Evolutionary conservation across 2,329 filamentous ascomycete species (phyloP), one percentile per base, ranked within the genome.

Genomic region (Gnomoniopsis sp.): DNA sequence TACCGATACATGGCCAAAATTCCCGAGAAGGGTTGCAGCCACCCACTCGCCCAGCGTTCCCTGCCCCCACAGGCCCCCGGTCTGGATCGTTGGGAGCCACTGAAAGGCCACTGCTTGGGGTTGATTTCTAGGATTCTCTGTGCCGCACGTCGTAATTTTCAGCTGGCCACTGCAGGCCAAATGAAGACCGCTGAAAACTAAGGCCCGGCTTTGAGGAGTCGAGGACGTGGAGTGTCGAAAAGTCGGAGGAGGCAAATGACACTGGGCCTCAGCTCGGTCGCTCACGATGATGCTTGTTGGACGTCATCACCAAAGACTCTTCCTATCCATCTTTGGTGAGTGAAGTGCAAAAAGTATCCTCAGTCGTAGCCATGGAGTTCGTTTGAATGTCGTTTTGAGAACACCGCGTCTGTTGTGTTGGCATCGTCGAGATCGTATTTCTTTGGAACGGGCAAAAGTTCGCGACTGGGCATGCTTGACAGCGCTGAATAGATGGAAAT

Each of bases 1-100:
- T 62, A 62, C 57, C 57, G 22, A 57, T 62, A 62, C 60, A 59
- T 62, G 48, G n/a, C 21, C 59, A 53, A 53, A 55, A 44, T 41
- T 49, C 34, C 50, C 33, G 26, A 22, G 44, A 49, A 26, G 49
- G 49, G 55, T 57, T 53, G 56, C 50, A 58, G 33, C 53, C 56
- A 59, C 59, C 59, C 59, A 61, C 59, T 55, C 59, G 43, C 30
- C 59, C 49, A 48, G 58, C 56, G 59, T 49, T 53, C 56, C 52
- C 49, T 61, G 56, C 52, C 59, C 48, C 59, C 59, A 61, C 58
- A 61, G 57, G 59, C 56, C 53, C 41, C 38, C 43, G 56, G 59
- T 33, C 53, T 61, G 53, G 54, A 57, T 57, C 56, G 49, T 54
- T 59, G 57, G 50, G 48, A 49, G 59, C 59, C 59, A 59, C 57